Conservation (phyloP, 805 yeast species). For the Barnettozyma californica region DNA sequence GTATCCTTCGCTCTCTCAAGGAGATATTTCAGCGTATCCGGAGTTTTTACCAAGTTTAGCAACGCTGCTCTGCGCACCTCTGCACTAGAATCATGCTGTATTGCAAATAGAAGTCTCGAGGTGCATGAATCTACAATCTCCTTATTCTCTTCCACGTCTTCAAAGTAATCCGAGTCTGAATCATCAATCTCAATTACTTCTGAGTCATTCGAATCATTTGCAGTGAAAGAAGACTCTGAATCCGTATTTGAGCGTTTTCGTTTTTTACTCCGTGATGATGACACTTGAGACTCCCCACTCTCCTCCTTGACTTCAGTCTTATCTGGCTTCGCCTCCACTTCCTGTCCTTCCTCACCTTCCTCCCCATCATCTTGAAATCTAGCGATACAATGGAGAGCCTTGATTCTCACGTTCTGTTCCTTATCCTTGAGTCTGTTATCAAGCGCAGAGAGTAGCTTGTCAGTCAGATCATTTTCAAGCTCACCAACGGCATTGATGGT, state of each 20-base stretch:
- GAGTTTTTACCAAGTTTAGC: conserved; percentile 56
- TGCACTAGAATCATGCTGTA: conserved; percentile 76
- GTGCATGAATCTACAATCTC: conserved; percentile 40
- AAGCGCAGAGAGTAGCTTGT: conserved; percentile 54
- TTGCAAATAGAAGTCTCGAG: conserved; percentile 40
- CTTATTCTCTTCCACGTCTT: neutral
- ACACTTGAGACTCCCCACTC: neutral
- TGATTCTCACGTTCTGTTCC: conserved; percentile 75
- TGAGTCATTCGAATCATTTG: neutral
- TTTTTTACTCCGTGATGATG: neutral
- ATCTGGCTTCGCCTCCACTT: neutral
- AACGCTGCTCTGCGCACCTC: conserved; percentile 87
- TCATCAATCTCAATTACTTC: neutral
- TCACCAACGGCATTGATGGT: conserved; percentile 69
- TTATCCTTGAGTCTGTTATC: conserved; percentile 63
- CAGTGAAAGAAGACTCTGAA: neutral
- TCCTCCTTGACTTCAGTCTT: neutral
- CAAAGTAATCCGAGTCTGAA: neutral
- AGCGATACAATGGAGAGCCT: conserved; percentile 75
- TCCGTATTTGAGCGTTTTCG: neutral
- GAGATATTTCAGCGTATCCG: conserved; percentile 48
- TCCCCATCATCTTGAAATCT: conserved; percentile 57
- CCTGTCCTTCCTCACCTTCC: conserved; percentile 12
- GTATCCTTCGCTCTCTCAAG: conserved; percentile 81
- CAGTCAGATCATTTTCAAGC: conserved; percentile 67